Conservation (phyloP, 1,284 basidiomycete species). For the Pseudozyma tsukubaensis region DNA sequence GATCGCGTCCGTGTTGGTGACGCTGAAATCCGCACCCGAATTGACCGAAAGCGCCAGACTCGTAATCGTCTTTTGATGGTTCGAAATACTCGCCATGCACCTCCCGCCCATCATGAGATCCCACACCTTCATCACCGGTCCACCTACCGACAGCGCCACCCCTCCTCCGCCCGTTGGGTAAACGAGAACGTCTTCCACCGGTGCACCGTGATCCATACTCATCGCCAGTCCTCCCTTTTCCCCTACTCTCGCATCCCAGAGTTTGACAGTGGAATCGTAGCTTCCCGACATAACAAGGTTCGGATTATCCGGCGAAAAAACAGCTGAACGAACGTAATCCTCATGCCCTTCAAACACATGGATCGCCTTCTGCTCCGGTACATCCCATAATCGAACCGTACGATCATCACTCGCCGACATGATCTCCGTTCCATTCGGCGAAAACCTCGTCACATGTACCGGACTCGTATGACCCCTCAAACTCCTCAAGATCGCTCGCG, state of each 20-base stretch:
- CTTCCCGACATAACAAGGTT: slow-evolving; percentile 89
- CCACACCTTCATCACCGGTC: slow-evolving; percentile 94
- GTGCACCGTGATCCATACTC: slow-evolving; percentile 71
- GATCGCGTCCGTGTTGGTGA: slow-evolving; percentile 18
- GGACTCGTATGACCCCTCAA: slow-evolving; percentile 89
- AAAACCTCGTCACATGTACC: slow-evolving; percentile 94
- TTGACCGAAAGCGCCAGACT: slow-evolving; percentile 72
- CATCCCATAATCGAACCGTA: slow-evolving; percentile 92
- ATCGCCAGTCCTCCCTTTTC: slow-evolving; percentile 62
- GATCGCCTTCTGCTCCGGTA: slow-evolving; percentile 86
- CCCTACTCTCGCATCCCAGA: slow-evolving; percentile 82
- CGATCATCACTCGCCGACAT: slow-evolving; percentile 96
- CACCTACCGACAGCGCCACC: slow-evolving; percentile 85
- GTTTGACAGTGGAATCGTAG: slow-evolving; percentile 89
- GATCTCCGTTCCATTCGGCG: slow-evolving; percentile 82
- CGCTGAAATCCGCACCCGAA: slow-evolving; percentile 57
- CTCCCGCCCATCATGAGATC: slow-evolving; percentile 92
- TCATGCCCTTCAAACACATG: slow-evolving; percentile 85
- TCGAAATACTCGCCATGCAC: slow-evolving; percentile 70
- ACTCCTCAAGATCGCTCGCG: slow-evolving; percentile 90
- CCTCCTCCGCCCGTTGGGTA: slow-evolving; percentile 83
- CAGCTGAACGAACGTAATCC: slow-evolving; percentile 94
- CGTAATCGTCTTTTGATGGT: slow-evolving; percentile 98
- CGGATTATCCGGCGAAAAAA: slow-evolving; percentile 84
- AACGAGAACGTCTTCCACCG: slow-evolving; percentile 94